phyloP scores from a whole-genome alignment of 1,284 basidiomycete species.

The Coniophora puteana region DNA sequence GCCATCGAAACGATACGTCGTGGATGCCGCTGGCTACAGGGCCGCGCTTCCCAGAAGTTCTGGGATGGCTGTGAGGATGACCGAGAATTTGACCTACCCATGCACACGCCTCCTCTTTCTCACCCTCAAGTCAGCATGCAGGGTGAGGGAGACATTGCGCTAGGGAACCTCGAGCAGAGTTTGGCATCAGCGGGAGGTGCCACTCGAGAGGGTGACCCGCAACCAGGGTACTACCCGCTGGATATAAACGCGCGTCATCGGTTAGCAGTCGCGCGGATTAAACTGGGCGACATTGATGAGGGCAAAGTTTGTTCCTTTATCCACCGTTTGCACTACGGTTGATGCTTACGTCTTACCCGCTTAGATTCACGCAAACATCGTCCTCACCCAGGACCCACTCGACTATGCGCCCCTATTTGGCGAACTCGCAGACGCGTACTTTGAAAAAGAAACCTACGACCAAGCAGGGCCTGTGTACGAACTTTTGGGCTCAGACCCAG shows the following conservation, averaged over 20 bases:
- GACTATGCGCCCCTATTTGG: slow-evolving; percentile 78
- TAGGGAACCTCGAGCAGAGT: no score
- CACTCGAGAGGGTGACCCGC: slow-evolving; percentile 33
- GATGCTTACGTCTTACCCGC: not conserved
- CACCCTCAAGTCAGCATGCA: no score
- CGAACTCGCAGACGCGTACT: slow-evolving; percentile 84
- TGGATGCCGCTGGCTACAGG: slow-evolving; percentile 89
- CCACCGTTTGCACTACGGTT: not conserved
- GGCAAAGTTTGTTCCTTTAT: slow-evolving; percentile 59
- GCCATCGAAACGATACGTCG: slow-evolving; percentile 70
- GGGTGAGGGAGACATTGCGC: no score
- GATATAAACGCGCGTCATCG: slow-evolving; percentile 84
- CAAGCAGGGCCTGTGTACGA: slow-evolving; percentile 81
- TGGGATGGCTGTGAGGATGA: slow-evolving; percentile 89
- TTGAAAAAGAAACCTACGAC: slow-evolving; percentile 68
- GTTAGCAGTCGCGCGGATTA: slow-evolving; percentile 83
- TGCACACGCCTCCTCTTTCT: no score
- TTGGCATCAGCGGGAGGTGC: no score
- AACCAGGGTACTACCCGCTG: slow-evolving; percentile 59
- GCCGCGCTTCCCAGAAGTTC: slow-evolving; percentile 65
- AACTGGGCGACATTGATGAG: slow-evolving; percentile 77
- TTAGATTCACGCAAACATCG: slow-evolving; percentile 73
- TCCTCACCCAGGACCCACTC: slow-evolving; percentile 67
- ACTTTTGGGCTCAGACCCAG: slow-evolving; percentile 66
- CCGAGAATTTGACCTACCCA: no score